These are phyloP conservation scores for Achaetomium macrosporum DNA, from an alignment of 2,329 filamentous ascomycete genomes.

Conservation along the genomic window DNA sequence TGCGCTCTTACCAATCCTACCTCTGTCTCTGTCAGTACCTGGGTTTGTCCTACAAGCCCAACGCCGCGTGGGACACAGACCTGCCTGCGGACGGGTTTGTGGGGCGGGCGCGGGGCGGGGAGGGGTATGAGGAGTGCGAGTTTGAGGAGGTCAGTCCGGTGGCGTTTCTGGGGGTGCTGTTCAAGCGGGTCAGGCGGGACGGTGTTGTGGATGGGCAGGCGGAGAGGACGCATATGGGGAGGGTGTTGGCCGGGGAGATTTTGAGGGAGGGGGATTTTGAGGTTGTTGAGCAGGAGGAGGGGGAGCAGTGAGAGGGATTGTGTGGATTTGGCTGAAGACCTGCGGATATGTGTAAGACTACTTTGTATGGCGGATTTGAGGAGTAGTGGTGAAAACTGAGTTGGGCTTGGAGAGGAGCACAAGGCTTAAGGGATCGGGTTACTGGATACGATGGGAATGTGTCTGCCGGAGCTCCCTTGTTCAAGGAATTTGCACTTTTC, in stretches of 20 bases:
- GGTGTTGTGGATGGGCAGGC: constrained; percentile 1
- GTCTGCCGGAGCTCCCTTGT: too few species aligned
- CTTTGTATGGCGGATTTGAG: too few species aligned
- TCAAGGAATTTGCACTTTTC: too few species aligned
- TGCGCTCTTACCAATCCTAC: constrained; percentile 51
- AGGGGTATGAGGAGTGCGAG: constrained; percentile 19
- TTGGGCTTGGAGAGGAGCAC: too few species aligned
- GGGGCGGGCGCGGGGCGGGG: constrained; percentile 10
- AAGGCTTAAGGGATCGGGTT: too few species aligned
- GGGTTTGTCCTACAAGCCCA: constrained; percentile 36
- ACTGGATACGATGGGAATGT: too few species aligned
- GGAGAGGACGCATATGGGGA: constrained; percentile 21
- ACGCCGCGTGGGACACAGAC: constrained; percentile 15
- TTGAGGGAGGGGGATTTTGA: constrained; percentile 18
- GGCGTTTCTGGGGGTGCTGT: constrained; percentile 33
- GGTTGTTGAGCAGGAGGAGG: neutral
- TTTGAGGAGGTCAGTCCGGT: constrained; percentile 32
- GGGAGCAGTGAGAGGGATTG: neutral
- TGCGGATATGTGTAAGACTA: neutral
- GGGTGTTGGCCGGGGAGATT: constrained; percentile 19
- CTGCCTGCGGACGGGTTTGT: constrained; percentile 34
- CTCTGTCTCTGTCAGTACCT: constrained; percentile 44
- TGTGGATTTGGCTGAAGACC: neutral
- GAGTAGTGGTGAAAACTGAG: neutral
- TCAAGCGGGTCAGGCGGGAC: constrained; percentile 28